Evolutionary conservation across 2,329 filamentous ascomycete species (phyloP), one percentile per base, ranked within the genome.

Genomic region (Colletotrichum sp.): DNA sequence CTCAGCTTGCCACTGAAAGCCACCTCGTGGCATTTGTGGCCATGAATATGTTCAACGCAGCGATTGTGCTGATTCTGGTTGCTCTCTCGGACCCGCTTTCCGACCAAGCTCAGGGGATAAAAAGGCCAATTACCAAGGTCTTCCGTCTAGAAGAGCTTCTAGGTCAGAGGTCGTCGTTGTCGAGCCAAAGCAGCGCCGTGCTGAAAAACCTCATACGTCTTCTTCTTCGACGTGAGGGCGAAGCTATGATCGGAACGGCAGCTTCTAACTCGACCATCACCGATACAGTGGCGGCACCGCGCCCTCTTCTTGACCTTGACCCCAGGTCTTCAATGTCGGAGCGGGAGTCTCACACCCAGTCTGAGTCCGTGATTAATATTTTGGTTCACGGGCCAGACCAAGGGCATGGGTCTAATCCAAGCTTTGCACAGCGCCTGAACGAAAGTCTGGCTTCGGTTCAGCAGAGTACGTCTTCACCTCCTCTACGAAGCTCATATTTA

Each of bases 401-500:
- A 52, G 44, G 44, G 44, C n/a, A 52, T 52, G 44, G 44, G 10
- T 52, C 44, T 52, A 52, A 52, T 21, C 44, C 44, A 52, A 52
- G 44, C 44, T 52, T 52, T 52, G 44, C 44, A 21, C n/a, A 52
- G 44, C n/a, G n/a, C 12, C 44, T 52, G n/a, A 52, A 52, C 4
- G 44, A 52, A 2, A 52, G 44, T 52, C 44, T 52, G 44, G 44
- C 44, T 21, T 52, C 44, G 10, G 44, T 52, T 1, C 44, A 52
- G 44, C 44, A 52, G 44, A 52, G 44, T 52, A 21, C 12, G 44
- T 52, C n/a, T 21, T 52, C n/a, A 52, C 2, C 1, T 1, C n/a
- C 44, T 0, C 2, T 21, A 13, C 1, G 1, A 49, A 2, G 3
- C 44, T 52, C 10, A 3, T 52, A 0, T 21, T 52, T 2, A 52